These are phyloP conservation scores for Podila epicladia DNA, from an alignment of 192 early-diverging fungal species.

Conservation along the genomic window DNA sequence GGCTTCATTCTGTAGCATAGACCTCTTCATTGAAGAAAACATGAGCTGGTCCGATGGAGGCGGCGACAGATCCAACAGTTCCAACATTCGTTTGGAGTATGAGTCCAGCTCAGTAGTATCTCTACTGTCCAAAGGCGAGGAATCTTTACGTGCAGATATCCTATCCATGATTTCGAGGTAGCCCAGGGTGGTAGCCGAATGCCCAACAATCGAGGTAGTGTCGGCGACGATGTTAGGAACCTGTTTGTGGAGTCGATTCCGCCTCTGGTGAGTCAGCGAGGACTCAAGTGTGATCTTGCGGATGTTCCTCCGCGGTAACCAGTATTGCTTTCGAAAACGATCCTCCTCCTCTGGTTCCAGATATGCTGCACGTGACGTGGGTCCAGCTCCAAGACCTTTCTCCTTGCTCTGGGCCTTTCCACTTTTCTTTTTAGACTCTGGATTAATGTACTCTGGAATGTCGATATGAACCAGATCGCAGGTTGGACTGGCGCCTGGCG, in stretches of 20 bases:
- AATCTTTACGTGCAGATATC: conserved; percentile 11
- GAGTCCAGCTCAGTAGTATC: conserved; percentile 7
- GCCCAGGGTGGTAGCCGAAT: conserved; percentile 22
- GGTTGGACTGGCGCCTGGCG: conserved; percentile 53
- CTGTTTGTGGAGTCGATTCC: background rate
- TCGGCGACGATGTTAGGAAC: background rate
- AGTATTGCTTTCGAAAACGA: conserved; percentile 19
- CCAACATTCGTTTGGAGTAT: conserved; percentile 18
- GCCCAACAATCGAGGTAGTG: conserved; percentile 10
- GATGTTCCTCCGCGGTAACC: conserved; percentile 4
- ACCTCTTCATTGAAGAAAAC: background rate
- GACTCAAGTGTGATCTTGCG: conserved; percentile 6
- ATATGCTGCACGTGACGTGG: background rate
- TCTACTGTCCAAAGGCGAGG: background rate
- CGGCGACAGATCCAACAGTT: conserved; percentile 5
- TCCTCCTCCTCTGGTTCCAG: conserved; percentile 13
- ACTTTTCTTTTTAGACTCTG: conserved; percentile 26
- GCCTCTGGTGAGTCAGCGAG: background rate
- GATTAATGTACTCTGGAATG: conserved; percentile 57
- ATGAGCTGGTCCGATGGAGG: background rate
- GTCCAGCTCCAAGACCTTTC: background rate
- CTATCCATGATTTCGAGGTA: conserved; percentile 8
- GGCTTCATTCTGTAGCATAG: background rate
- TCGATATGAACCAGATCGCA: conserved; percentile 59
- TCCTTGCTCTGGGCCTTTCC: conserved; percentile 26